These are phyloP conservation scores for Pelomyxa schiedti DNA, from an alignment of 78 protist genomes.

Conservation along the genomic window DNA sequence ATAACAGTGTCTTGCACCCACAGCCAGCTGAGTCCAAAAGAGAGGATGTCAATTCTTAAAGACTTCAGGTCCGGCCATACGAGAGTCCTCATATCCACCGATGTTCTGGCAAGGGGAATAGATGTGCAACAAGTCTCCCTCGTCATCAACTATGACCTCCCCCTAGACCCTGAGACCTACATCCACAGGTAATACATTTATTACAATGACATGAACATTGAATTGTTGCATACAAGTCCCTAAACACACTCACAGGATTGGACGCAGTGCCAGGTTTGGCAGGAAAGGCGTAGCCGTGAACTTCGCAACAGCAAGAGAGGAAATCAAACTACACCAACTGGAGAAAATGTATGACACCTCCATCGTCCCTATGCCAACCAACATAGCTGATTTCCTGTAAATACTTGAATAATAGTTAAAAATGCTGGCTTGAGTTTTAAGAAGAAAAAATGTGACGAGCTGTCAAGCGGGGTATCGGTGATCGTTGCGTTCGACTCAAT, in stretches of 20 bases:
- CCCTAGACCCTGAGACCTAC: slow-evolving; percentile 94
- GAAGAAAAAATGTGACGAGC: no score
- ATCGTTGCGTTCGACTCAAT: no score
- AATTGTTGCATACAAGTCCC: no score
- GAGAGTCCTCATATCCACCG: slow-evolving; percentile 99
- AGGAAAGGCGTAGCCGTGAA: slow-evolving; percentile 98
- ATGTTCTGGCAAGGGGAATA: slow-evolving; percentile 97
- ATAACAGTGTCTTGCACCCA: slow-evolving; percentile 94
- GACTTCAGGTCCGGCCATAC: slow-evolving; percentile 90
- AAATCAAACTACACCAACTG: slow-evolving; percentile 78
- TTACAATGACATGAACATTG: no score
- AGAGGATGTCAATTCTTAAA: slow-evolving; percentile 89
- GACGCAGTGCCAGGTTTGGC: slow-evolving; percentile 97
- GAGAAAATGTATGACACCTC: slow-evolving; percentile 81
- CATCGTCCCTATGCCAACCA: slow-evolving; percentile 95
- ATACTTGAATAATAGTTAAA: no score
- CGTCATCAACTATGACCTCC: slow-evolving; percentile 98
- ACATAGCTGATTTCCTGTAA: slow-evolving; percentile 43
- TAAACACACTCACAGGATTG: no score
- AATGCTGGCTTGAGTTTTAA: no score
- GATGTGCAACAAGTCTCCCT: slow-evolving; percentile 97
- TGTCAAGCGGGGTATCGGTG: no score
- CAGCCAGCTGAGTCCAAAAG: slow-evolving; percentile 93
- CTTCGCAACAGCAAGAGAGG: slow-evolving; percentile 90
- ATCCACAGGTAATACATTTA: no score